Conservation (phyloP, 148 eudicot species). For the Nepenthes gracilis region DNA sequence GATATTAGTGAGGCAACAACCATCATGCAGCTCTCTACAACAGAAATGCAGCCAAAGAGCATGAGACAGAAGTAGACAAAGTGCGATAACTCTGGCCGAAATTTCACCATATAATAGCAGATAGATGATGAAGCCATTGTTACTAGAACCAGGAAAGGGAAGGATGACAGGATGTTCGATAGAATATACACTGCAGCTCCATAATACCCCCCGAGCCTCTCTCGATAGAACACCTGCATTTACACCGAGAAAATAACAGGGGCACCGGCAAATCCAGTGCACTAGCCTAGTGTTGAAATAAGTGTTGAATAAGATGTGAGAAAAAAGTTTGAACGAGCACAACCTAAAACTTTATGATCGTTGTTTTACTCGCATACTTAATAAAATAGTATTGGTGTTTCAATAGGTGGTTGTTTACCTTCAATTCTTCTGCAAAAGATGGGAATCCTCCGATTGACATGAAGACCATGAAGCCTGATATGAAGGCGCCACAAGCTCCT, state of each 20-base stretch:
- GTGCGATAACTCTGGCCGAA: slow-evolving; percentile 46
- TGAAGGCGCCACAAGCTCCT: slow-evolving; percentile 82
- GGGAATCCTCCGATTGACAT: slow-evolving; percentile 99
- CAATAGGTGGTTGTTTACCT: slow-evolving; percentile 19
- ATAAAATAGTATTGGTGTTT: no score
- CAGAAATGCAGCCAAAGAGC: slow-evolving; percentile 43
- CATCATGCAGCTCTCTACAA: slow-evolving; percentile 80
- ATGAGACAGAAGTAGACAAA: slow-evolving; percentile 36
- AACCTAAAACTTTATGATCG: no score
- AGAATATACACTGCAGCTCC: slow-evolving; percentile 65
- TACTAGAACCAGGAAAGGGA: slow-evolving; percentile 55
- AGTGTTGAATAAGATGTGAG: no score
- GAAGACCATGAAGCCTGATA: slow-evolving; percentile 87
- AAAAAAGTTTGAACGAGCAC: no score
- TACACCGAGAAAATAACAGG: not conserved
- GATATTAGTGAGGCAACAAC: slow-evolving; percentile 69
- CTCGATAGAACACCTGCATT: slow-evolving; percentile 54
- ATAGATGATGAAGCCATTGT: slow-evolving; percentile 43
- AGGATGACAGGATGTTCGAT: slow-evolving; percentile 70
- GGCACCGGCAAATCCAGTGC: not conserved
- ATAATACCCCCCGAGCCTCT: slow-evolving; percentile 75
- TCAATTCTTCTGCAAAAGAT: slow-evolving; percentile 93
- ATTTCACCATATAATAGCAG: slow-evolving; percentile 73
- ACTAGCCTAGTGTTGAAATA: no score
- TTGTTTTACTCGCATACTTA: no score